Evolutionary conservation across 169 alveolate species (phyloP).

Genomic region (Plasmodium ovale): DNA sequence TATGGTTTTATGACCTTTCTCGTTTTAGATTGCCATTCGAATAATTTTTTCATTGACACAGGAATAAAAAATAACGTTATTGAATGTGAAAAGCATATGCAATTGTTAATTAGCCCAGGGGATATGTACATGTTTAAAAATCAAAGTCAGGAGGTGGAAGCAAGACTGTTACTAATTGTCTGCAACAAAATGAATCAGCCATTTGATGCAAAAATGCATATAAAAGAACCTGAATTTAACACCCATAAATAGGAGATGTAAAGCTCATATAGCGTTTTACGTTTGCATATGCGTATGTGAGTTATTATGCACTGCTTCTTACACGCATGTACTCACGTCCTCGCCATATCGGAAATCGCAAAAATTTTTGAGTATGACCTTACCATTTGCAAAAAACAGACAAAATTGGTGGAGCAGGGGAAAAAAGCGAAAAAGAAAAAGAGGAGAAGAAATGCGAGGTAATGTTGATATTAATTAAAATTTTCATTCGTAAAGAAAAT

Average conservation of each 20-base stretch:
- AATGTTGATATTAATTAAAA: too few species aligned
- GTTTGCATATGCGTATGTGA: too few species aligned
- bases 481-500: background rate
- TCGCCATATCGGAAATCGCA: too few species aligned
- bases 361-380: too few species aligned
- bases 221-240: conserved; percentile 63
- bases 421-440: background rate
- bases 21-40: conserved; percentile 69
- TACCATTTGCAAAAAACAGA: too few species aligned
- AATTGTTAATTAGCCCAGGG: conserved; percentile 75
- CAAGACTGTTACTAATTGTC: conserved; percentile 53
- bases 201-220: conserved; percentile 60
- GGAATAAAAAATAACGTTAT: conserved; percentile 71
- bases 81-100: conserved; percentile 78
- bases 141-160: conserved; percentile 76
- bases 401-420: too few species aligned
- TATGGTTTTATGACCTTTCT: conserved; percentile 78
- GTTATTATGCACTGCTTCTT: too few species aligned
- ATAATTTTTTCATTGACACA: conserved; percentile 72
- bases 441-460: background rate
- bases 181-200: conserved; percentile 75
- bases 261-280: background rate
- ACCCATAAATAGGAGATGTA: conserved; percentile 17
- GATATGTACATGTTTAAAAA: conserved; percentile 77
- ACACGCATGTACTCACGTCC: too few species aligned